Evolutionary conservation across 1,284 basidiomycete species (phyloP).

Genomic region (Austropuccinia psidii): DNA sequence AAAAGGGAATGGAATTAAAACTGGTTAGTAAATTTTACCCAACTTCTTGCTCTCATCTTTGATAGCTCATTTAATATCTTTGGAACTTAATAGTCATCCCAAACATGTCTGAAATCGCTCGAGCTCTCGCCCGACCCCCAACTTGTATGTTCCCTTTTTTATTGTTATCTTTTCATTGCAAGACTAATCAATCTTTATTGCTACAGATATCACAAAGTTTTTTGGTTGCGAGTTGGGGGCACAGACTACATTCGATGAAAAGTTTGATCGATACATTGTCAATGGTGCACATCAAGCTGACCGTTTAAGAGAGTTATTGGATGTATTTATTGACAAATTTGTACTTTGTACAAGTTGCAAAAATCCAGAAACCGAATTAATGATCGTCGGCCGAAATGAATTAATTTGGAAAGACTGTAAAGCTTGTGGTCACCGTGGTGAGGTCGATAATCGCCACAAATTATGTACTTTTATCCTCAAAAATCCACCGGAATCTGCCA

Average conservation of each 20-base stretch:
- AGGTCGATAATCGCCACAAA: constrained; percentile 94
- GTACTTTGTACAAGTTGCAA: constrained; percentile 97
- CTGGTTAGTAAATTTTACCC: constrained; percentile 45
- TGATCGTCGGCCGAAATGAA: constrained; percentile 74
- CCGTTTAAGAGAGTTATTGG: constrained; percentile 89
- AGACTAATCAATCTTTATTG: background rate
- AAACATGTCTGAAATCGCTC: constrained; percentile 97
- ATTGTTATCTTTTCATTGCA: background rate
- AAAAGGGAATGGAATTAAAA: constrained; percentile 99
- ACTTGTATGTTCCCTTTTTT: constrained; percentile 53
- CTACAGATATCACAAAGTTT: constrained; percentile 88
- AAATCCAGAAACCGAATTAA: constrained; percentile 96
- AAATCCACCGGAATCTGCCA: constrained; percentile 74
- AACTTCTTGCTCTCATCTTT: background rate
- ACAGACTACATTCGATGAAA: constrained; percentile 91
- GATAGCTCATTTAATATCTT: background rate
- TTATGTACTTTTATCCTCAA: constrained; percentile 93
- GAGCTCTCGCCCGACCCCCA: constrained; percentile 87
- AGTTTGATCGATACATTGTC: constrained; percentile 96
- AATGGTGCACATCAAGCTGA: constrained; percentile 91
- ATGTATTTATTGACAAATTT: constrained; percentile 95
- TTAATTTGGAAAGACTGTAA: constrained; percentile 94
- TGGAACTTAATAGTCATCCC: constrained; percentile 58
- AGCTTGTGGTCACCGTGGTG: constrained; percentile 87
- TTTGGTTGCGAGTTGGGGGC: constrained; percentile 98